These are phyloP conservation scores for Hypoxylon sp. DNA, from an alignment of 2,329 filamentous ascomycete genomes.

Conservation along the genomic window DNA sequence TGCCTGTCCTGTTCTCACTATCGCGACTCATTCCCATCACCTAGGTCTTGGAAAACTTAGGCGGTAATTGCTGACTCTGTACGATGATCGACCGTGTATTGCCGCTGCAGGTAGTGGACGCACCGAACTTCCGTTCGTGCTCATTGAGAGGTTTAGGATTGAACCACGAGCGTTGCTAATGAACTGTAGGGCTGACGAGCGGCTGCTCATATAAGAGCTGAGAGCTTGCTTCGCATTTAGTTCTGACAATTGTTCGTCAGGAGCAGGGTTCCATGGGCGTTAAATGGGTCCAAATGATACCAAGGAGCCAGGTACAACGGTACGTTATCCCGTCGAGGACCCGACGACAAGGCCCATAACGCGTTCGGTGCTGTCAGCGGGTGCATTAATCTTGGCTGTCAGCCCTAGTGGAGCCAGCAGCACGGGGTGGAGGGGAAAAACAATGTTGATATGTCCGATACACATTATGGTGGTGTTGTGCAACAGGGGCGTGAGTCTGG, in stretches of 20 bases:
- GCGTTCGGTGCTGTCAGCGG: conserved; percentile 34
- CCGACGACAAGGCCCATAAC: conserved; percentile 24
- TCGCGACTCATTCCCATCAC: conserved; percentile 43
- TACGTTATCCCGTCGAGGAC: conserved; percentile 23
- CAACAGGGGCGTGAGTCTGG: conserved; percentile 12
- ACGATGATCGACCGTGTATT: conserved; percentile 19
- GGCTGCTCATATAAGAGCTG: conserved; percentile 39
- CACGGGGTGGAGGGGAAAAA: conserved; percentile 29
- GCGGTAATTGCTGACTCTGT: conserved; percentile 14
- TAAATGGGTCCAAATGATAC: conserved; percentile 33
- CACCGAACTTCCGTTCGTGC: conserved; percentile 27
- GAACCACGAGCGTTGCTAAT: conserved; percentile 31
- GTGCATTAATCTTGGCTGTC: conserved; percentile 37
- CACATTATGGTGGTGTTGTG: conserved; percentile 30
- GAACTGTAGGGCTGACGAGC: conserved; percentile 37
- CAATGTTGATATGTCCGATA: conserved; percentile 35
- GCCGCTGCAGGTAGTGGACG: conserved; percentile 14
- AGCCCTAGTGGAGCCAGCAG: conserved; percentile 36
- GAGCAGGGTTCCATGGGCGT: conserved; percentile 34
- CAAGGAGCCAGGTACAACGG: conserved; percentile 33
- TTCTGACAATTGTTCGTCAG: conserved; percentile 40
- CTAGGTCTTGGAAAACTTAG: conserved; percentile 18
- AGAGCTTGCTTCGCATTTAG: conserved; percentile 42
- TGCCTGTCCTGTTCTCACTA: conserved; percentile 33
- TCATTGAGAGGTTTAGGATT: conserved; percentile 21